phyloP scores from a whole-genome alignment of 2,329 filamentous ascomycete species.

The Pseudogymnoascus verrucosus region DNA sequence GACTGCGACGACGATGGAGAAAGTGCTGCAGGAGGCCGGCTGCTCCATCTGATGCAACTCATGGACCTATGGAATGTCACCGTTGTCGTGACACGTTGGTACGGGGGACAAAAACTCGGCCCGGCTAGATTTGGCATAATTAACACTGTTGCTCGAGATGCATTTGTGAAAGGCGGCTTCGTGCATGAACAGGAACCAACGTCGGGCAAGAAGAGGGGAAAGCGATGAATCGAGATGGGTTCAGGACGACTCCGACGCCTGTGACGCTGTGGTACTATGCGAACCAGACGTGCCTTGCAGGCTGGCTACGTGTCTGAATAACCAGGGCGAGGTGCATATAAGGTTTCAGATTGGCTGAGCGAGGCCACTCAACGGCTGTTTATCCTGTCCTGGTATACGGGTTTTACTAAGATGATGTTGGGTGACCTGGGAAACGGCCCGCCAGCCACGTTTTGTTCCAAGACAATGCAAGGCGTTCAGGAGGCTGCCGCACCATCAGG shows the following conservation, averaged over 20 bases:
- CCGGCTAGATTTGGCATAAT: constrained; percentile 87
- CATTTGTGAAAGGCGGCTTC: constrained; percentile 68
- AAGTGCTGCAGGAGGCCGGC: constrained; percentile 75
- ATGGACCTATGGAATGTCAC: constrained; percentile 92
- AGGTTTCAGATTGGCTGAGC: neutral
- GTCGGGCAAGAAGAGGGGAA: constrained; percentile 37
- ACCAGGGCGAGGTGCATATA: neutral
- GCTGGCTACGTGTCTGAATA: neutral
- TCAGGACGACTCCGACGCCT: neutral
- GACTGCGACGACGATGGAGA: constrained; percentile 97
- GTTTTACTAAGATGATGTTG: neutral
- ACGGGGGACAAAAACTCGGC: constrained; percentile 82
- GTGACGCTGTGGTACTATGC: neutral
- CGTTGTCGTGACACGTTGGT: constrained; percentile 92
- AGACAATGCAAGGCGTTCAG: neutral
- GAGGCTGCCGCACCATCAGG: neutral
- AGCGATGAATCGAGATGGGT: constrained; percentile 16
- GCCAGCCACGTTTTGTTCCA: neutral
- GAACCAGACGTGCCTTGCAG: neutral
- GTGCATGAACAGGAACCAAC: constrained; percentile 42
- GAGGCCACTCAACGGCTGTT: neutral
- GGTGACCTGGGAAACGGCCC: neutral
- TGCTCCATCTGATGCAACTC: constrained; percentile 85
- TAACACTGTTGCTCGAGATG: constrained; percentile 77
- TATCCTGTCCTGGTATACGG: neutral